phyloP scores from a whole-genome alignment of 345 rosid species.

The Rubroshorea leprosula region DNA sequence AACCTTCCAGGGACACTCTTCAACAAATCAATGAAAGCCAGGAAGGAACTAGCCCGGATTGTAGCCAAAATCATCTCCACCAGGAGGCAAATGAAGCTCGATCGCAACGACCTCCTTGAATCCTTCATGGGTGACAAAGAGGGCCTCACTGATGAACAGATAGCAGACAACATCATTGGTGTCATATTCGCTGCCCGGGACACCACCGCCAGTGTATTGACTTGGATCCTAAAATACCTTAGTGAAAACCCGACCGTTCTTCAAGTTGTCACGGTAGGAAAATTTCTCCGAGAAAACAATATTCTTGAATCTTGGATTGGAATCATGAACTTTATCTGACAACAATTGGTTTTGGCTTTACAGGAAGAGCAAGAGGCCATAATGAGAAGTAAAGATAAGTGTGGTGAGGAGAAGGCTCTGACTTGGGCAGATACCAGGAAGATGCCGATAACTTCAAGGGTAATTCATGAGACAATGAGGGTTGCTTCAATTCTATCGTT shows the following conservation, averaged over 20 bases:
- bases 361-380: slow-evolving; percentile 79
- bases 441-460: slow-evolving; percentile 71
- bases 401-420: slow-evolving; percentile 33
- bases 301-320: neutral
- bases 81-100: slow-evolving; percentile 38
- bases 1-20: slow-evolving; percentile 89
- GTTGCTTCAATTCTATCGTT: slow-evolving; percentile 83
- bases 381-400: slow-evolving; percentile 28
- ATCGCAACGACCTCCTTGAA: slow-evolving; percentile 63
- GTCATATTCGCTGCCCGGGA: slow-evolving; percentile 89
- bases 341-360: neutral
- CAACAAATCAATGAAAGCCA: slow-evolving; percentile 83
- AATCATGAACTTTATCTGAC: neutral
- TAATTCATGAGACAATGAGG: slow-evolving; percentile 77
- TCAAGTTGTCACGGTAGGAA: slow-evolving; percentile 62
- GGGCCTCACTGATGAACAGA: slow-evolving; percentile 65
- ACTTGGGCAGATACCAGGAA: slow-evolving; percentile 68
- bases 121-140: slow-evolving; percentile 76
- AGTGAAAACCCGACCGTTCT: slow-evolving; percentile 63
- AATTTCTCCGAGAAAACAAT: neutral
- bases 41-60: slow-evolving; percentile 70
- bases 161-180: slow-evolving; percentile 83
- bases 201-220: slow-evolving; percentile 77
- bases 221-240: slow-evolving; percentile 86
- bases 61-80: slow-evolving; percentile 50